Percentiles rank a stretch among this genome's conserved stretches.
These are phyloP conservation scores for Termitomyces sp. DNA, from an alignment of 768 basidiomycete genomes.

Conservation along the genomic window DNA sequence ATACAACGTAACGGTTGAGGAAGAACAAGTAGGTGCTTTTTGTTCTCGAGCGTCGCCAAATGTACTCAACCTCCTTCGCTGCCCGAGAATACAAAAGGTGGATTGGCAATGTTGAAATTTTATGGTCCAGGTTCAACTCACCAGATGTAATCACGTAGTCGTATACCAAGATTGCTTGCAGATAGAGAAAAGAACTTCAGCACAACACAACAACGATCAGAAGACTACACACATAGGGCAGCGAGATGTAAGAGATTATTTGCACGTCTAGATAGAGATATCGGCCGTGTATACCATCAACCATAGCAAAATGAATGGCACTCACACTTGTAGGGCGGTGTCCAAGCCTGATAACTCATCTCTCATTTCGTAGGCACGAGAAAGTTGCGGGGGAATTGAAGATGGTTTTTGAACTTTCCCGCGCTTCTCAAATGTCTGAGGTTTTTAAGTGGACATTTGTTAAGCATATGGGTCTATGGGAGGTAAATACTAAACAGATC, in stretches of 20 bases:
- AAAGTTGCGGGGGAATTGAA: not conserved
- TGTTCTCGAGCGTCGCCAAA: not conserved
- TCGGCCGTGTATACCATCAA: no score
- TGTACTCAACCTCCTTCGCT: not conserved
- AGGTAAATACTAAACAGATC: no score
- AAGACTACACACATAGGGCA: no score
- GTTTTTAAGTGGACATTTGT: not conserved
- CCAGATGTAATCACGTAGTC: not conserved
- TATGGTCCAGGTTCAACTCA: not conserved
- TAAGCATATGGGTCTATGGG: no score
- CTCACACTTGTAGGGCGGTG: not conserved
- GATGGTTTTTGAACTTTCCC: not conserved
- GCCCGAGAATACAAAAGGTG: not conserved
- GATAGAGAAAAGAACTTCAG: not conserved
- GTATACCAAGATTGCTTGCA: not conserved
- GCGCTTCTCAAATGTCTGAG: not conserved
- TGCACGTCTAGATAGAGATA: no score
- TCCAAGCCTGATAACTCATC: not conserved
- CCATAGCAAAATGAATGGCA: not conserved
- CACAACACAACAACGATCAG: not conserved
- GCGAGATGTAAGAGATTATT: no score
- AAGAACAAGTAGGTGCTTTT: not conserved
- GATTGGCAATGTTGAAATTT: not conserved
- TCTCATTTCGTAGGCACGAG: not conserved
- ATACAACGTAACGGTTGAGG: not conserved